These are phyloP conservation scores for Penicillium sp. DNA, from an alignment of 2,329 filamentous ascomycete genomes.

Conservation along the genomic window DNA sequence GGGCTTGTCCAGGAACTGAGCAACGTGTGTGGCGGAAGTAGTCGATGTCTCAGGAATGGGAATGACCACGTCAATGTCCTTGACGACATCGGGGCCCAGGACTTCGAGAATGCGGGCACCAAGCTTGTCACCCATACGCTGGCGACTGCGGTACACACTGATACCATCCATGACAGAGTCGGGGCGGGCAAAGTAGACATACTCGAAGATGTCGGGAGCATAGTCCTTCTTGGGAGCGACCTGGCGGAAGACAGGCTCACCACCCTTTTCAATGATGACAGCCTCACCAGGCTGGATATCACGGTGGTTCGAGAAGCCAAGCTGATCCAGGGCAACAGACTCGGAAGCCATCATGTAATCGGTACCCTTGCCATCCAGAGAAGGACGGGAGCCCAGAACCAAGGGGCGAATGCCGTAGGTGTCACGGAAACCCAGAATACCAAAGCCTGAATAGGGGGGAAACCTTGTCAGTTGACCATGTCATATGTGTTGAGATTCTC, in stretches of 20 bases:
- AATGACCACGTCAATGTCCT: conserved; percentile 80
- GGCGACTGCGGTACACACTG: conserved; percentile 79
- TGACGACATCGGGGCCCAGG: conserved; percentile 71
- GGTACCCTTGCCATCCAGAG: conserved; percentile 66
- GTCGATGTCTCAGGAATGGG: conserved; percentile 85
- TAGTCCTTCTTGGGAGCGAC: conserved; percentile 72
- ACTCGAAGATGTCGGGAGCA: conserved; percentile 85
- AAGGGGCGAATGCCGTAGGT: conserved; percentile 83
- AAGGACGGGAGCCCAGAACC: conserved; percentile 75
- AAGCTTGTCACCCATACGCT: conserved; percentile 84
- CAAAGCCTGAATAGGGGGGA: conserved; percentile 63
- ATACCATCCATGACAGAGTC: conserved; percentile 87
- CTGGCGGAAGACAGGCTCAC: conserved; percentile 74
- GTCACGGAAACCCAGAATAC: conserved; percentile 80
- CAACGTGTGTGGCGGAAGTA: conserved; percentile 77
- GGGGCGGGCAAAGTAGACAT: conserved; percentile 83
- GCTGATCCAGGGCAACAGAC: conserved; percentile 80
- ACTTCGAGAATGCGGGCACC: conserved; percentile 73
- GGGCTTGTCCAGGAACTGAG: conserved; percentile 76
- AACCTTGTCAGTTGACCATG: conserved; percentile 20
- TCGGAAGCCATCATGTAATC: conserved; percentile 95
- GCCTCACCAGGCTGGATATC: conserved; percentile 85
- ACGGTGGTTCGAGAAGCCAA: conserved; percentile 76
- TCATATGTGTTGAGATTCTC: background rate
- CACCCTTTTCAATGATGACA: conserved; percentile 82